These are phyloP conservation scores for Aspergillus sparsus DNA, from an alignment of 495 filamentous ascomycete genomes.

Conservation along the genomic window DNA sequence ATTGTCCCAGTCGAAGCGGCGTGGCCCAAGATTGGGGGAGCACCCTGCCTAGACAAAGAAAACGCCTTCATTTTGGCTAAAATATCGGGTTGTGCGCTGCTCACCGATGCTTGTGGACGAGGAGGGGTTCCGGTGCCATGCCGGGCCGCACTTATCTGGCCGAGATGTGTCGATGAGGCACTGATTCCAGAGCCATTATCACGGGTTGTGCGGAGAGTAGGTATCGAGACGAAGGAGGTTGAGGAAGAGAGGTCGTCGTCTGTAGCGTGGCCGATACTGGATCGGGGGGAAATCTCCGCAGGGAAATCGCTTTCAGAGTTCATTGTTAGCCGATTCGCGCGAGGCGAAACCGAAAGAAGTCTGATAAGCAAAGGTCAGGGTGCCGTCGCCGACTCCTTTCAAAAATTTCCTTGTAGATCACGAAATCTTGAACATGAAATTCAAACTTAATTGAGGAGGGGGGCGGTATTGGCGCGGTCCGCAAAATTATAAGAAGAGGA, in stretches of 20 bases:
- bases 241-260: slow-evolving; percentile 32
- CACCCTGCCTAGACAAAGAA: slow-evolving; percentile 63
- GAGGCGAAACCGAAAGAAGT: slow-evolving; percentile 3
- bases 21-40: slow-evolving; percentile 43
- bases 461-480: slow-evolving; percentile 12
- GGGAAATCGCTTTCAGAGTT: slow-evolving; percentile 22
- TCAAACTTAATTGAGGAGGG: background rate
- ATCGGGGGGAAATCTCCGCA: slow-evolving; percentile 20
- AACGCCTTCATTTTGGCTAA: slow-evolving; percentile 80
- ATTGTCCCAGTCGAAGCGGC: slow-evolving; percentile 38
- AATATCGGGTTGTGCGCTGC: slow-evolving; percentile 69
- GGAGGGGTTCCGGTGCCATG: slow-evolving; percentile 49
- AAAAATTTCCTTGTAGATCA: slow-evolving; percentile 10
- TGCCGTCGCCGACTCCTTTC: slow-evolving; percentile 16
- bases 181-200: slow-evolving; percentile 56
- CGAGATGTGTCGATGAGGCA: slow-evolving; percentile 75
- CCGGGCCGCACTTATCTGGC: slow-evolving; percentile 78
- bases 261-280: slow-evolving; percentile 26
- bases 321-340: slow-evolving; percentile 19
- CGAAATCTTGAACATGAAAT: slow-evolving; percentile 17
- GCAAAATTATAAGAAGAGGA: background rate
- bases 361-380: slow-evolving; percentile 4
- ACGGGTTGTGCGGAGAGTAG: slow-evolving; percentile 32
- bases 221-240: slow-evolving; percentile 24
- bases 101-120: slow-evolving; percentile 53